Evolutionary conservation across 1,284 basidiomycete genomes (phyloP), one percentile per base, ranked within the genome.

Genomic region (Ustilago curta): DNA sequence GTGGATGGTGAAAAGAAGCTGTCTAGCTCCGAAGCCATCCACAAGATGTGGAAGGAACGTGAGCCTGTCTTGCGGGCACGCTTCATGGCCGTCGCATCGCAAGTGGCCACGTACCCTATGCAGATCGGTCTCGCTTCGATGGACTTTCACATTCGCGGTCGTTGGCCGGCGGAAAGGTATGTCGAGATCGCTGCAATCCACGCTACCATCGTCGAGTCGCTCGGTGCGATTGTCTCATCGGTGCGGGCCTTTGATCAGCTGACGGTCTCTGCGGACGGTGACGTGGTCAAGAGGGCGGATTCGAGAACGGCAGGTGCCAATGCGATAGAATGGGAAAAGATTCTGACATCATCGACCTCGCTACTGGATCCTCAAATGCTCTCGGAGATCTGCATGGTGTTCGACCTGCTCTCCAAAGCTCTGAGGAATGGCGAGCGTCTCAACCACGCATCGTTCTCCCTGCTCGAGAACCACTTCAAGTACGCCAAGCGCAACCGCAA

Each of bases 151-250:
- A 85, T 89, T 18, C 85, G 88, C 9, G 89, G 89, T 8, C 84
- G 83, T 40, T 90, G 89, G 89, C 87, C 88, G 5, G 79, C 78
- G 14, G 86, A 87, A 43, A 87, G 89, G 50, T 90, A 89, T 69
- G 81, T 80, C 48, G 82, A 82, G 49, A 70, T 90, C 11, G 73
- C 87, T 8, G 84, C 79, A 2, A 67, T 83, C 12, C 71, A 76
- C 29, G 67, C 76, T 4, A 65, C 77, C 1, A 77, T 81, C 6
- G 37, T 71, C 19, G 80, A 84, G 39, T 44, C 82, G 29, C 56
- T 81, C 0, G 70, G 78, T 18, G 58, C 49, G 23, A 54, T 74
- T 27, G 19, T 64, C 8, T 39, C 58, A 3, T 69, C 58, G 25
- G 55, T 74, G 18, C 58, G 66, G 4, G 61, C 58, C 0, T 74